Base-by-base conservation (phyloP, 805 yeast genomes). In the Kurtzmaniella cleridarum region DNA sequence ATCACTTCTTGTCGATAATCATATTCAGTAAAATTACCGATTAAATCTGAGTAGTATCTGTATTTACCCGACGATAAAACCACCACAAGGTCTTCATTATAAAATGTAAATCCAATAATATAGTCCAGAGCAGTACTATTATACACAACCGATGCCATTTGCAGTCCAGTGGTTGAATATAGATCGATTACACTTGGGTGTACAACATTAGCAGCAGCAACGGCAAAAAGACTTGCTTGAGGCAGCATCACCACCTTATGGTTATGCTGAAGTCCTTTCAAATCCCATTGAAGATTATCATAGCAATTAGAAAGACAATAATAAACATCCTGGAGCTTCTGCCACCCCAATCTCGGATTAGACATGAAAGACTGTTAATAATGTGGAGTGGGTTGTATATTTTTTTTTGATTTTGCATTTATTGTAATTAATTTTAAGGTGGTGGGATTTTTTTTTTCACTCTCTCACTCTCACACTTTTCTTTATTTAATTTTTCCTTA, bases 291-390 rank as follows among this genome's bases (percentile, higher is more conserved):
- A 49, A 78, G 53, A 1, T 64, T 38, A 4, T 66, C 71, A 50
- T 75, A 81, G 40, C 84, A 80, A 14, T 76, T 72, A 39, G 81
- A 59, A 13, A 73, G 69, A 40, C 84, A 66, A 48, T 87, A 89
- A 55, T 75, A 86, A 8, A 78, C 82, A 56, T 79, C 78, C 39
- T 77, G 79, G 14, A 89, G 70, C 46, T 81, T 73, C 56, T 88
- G 95, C 97, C 97, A 89, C 32, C 73, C 73, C 44, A 71, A 53
- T 47, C 73, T 66, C 10, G 77, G 78, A 47, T 58, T 65, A 2
- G 66, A 45, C 27, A 40, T 37, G 7, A 20, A 8, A 20, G 8
- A 20, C 24, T 20, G 24, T 20, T 8, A 20, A 50, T 49, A 53
- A 27, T 27, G 39, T 29, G 15, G 32, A 5, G 26, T 15, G 27